Evolutionary conservation across 495 filamentous ascomycete genomes (phyloP), one percentile per base, ranked within the genome.

Genomic region (Daldinia concentrica): DNA sequence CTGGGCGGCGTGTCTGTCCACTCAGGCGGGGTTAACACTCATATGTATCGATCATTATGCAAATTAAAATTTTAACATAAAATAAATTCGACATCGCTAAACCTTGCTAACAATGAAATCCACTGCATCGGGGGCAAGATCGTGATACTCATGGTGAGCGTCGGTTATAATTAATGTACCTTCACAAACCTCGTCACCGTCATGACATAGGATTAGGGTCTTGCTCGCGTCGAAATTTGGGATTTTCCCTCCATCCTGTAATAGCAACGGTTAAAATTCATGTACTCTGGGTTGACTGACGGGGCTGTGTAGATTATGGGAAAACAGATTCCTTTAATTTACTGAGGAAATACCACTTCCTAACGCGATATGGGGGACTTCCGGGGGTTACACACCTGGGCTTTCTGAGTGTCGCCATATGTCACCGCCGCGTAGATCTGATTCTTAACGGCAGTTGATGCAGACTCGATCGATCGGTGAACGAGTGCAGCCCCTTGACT

Each of bases 401-500:
- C 71, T 74, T 88, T 88, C 66, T 86, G 83, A 43, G 87, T 88
- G 69, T 88, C 85, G 4, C 87, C 87, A 50, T 84, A 89, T 0
- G 85, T 80, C n/a, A 86, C 82, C 11, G 86, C 86, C 29, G 83
- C 85, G 51, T 81, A 83, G 68, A 89, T 83, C 73, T 82, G 80
- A 55, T 81, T 74, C 64, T 81, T 77, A 39, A 86, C 79, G 30
- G 74, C 66, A 1, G 79, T 74, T 12, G 77, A 74, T 5, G 84
- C 79, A 12, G 75, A 61, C 51, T 82, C 76, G 59, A 87, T 79
- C 1, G 86, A 81, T 52, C 78, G 80, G 62, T 86, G 82, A 56
- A 83, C 81, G 48, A 90, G 78, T 24, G 87, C 86, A 4, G 86
- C 85, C 43, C 87, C 87, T 76, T 89, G 87, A 71, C 84, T 84